These are phyloP conservation scores for Leishmania guyanensis DNA, from an alignment of 208 protist genomes.

Conservation along the genomic window DNA sequence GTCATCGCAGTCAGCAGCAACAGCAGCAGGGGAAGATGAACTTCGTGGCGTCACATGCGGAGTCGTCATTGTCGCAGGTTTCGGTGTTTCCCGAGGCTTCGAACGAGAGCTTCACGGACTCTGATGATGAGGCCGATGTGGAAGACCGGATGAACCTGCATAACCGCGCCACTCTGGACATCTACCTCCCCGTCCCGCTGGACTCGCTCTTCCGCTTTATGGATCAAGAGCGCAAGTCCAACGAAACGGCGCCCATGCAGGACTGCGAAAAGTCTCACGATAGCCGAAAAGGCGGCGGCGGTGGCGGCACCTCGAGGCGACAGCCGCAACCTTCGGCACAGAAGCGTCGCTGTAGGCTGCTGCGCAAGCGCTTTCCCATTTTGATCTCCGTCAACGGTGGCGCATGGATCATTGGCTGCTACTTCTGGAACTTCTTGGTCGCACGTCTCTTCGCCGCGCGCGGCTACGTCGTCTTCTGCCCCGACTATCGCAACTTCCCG, in stretches of 20 bases:
- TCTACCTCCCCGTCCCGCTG: constrained; percentile 76
- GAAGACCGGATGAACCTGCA: constrained; percentile 80
- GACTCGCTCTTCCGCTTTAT: constrained; percentile 75
- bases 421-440: constrained; percentile 74
- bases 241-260: constrained; percentile 2
- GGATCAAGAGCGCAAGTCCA: constrained; percentile 51
- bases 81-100: background rate
- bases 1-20: constrained; percentile 27
- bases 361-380: constrained; percentile 72
- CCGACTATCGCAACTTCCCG: constrained; percentile 94
- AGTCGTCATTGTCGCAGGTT: background rate
- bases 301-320: background rate
- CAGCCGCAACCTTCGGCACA: background rate
- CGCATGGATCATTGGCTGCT: constrained; percentile 81
- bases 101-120: constrained; percentile 29
- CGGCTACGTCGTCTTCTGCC: constrained; percentile 90
- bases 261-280: background rate
- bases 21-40: constrained; percentile 1
- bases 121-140: constrained; percentile 65
- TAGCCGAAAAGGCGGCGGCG: background rate
- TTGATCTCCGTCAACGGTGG: constrained; percentile 77
- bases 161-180: constrained; percentile 83
- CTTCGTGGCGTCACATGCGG: background rate
- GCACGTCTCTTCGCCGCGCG: constrained; percentile 66
- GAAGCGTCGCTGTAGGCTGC: constrained; percentile 14